phyloP scores from a whole-genome alignment of 805 yeast genomes.

The Candida mattraensis region DNA sequence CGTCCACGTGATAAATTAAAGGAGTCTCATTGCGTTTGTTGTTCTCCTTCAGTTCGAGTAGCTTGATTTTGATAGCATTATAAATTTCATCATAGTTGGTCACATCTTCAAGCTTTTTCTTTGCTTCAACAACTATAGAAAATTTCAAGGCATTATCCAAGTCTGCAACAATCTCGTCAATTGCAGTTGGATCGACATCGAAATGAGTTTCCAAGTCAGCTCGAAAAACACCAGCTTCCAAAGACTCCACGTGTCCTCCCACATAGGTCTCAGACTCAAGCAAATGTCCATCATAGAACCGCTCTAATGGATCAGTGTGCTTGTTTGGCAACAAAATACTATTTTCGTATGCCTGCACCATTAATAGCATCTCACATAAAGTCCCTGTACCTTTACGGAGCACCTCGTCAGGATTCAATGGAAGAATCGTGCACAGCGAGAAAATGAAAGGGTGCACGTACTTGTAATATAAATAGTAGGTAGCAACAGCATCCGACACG shows the following conservation, averaged over 20 bases:
- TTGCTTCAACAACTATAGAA: constrained; percentile 79
- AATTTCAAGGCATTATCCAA: constrained; percentile 77
- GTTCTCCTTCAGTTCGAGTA: constrained; percentile 57
- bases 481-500: constrained; percentile 99
- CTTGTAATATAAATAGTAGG: constrained; percentile 92
- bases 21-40: constrained; percentile 78
- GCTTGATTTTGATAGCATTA: constrained; percentile 49
- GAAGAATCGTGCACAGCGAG: constrained; percentile 93
- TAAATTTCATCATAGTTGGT: constrained; percentile 77
- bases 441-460: constrained; percentile 97
- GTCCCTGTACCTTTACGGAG: constrained; percentile 98
- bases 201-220: constrained; percentile 80
- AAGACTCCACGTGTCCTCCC: constrained; percentile 97
- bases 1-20: constrained; percentile 94
- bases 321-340: constrained; percentile 86
- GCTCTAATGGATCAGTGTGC: constrained; percentile 89
- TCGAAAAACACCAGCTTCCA: constrained; percentile 97
- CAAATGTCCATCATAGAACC: constrained; percentile 92
- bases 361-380: constrained; percentile 92
- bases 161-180: constrained; percentile 75
- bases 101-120: constrained; percentile 71
- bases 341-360: constrained; percentile 90
- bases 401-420: constrained; percentile 94
- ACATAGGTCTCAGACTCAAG: constrained; percentile 95
- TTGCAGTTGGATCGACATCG: constrained; percentile 74